phyloP scores from a whole-genome alignment of 2,329 filamentous ascomycete genomes.

The Diplodia mutila region DNA sequence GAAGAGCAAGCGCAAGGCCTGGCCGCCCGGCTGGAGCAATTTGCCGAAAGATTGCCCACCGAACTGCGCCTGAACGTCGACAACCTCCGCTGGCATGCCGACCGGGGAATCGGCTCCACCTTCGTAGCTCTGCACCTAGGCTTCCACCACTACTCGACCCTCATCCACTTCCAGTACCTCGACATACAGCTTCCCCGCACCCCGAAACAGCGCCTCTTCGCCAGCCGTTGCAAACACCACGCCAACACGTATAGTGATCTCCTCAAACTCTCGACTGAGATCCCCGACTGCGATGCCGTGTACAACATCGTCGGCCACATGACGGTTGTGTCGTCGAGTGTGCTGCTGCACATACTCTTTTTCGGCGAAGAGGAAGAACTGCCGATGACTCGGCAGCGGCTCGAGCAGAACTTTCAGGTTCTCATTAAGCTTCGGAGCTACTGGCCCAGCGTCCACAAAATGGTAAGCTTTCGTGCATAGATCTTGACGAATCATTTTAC shows the following conservation, averaged over 20 bases:
- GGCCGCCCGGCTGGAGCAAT: slow-evolving; percentile 1
- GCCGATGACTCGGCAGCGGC: slow-evolving; percentile 38
- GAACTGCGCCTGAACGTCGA: slow-evolving; percentile 21
- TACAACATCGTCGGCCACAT: slow-evolving; percentile 54
- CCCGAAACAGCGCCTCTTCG: slow-evolving; percentile 33
- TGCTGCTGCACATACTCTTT: slow-evolving; percentile 53
- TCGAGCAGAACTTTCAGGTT: slow-evolving; percentile 53
- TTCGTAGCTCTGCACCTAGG: slow-evolving; percentile 53
- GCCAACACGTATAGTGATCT: slow-evolving; percentile 47
- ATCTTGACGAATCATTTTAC: not conserved
- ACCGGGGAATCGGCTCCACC: slow-evolving; percentile 47
- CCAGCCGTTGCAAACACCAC: slow-evolving; percentile 32
- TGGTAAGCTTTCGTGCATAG: not conserved
- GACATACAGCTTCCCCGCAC: slow-evolving; percentile 35
- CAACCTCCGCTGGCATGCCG: slow-evolving; percentile 47
- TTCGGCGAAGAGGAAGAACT: slow-evolving; percentile 47
- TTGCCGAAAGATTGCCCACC: slow-evolving; percentile 15
- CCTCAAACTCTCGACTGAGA: slow-evolving; percentile 45
- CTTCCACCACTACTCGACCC: slow-evolving; percentile 52
- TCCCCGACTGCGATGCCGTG: slow-evolving; percentile 45
- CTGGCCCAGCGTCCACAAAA: slow-evolving; percentile 40
- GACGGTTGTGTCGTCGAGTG: slow-evolving; percentile 52
- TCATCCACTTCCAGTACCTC: slow-evolving; percentile 55
- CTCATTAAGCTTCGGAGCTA: slow-evolving; percentile 47
- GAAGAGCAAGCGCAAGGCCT: slow-evolving; percentile 18